Base-by-base conservation (phyloP, 2,329 filamentous ascomycete species). In the Colletotrichum falcatum region DNA sequence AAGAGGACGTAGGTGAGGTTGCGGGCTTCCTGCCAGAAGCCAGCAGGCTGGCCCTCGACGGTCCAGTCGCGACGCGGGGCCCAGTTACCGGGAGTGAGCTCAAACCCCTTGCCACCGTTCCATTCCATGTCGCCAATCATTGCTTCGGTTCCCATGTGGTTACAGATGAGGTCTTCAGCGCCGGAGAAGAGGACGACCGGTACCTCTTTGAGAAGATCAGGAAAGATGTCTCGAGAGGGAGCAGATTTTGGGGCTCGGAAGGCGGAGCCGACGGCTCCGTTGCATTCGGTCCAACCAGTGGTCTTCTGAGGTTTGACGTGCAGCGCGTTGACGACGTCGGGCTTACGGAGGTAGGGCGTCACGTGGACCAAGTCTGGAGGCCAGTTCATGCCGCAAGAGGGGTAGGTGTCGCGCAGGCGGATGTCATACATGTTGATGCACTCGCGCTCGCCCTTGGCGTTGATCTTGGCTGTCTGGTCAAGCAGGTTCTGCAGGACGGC, bases 371-470 rank as follows among this genome's bases (percentile, higher is more conserved):
- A 85, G 81, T 99, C 96, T 73, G 94, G 92, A 39, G 96, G 96
- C 97, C 97, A 99, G 83, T 94, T 95, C 95, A 97, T 97, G 74
- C 96, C 96, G 80, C 96, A 99, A 73, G 91, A 92, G 5, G 93
- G 92, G 80, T 89, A 94, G 8, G 83, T 84, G 80, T 99, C 96
- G 73, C 86, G 90, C 56, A 98, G 87, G 56, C 95, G 93, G 63
- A 98, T 88, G 79, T 99, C 96, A 81, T 99, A 99, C 94, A 98
- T 98, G 83, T 99, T 99, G 79, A 91, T 80, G 80, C 97, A 99
- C 51, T 87, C 79, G 60, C 86, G 85, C 66, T 87, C 80, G 26
- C 85, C 84, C 18, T 83, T 84, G 44, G 83, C 69, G 63, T 78
- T 82, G 14, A 78, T 83, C 62, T 88, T 85, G 69, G 85, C 82